Conservation (phyloP, 345 rosid species). For the Hibiscus syriacus region DNA sequence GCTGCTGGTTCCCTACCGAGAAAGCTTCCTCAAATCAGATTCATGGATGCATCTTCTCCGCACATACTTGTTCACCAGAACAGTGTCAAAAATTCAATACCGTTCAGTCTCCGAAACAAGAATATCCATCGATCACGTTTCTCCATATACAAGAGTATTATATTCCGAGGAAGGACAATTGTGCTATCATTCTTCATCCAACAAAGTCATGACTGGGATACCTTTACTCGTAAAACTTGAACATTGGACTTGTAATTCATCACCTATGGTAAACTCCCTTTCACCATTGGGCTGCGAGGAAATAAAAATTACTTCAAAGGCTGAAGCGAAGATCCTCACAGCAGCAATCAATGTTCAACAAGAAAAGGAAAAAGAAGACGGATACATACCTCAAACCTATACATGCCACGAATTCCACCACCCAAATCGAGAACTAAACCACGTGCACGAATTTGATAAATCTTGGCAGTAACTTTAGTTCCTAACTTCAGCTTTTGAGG, state of each 20-base stretch:
- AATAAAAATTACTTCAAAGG: slow-evolving; percentile 1
- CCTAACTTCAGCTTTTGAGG: slow-evolving; percentile 59
- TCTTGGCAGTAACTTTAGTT: slow-evolving; percentile 52
- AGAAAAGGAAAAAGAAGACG: slow-evolving; percentile 1
- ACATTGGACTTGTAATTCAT: slow-evolving; percentile 53
- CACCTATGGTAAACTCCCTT: slow-evolving; percentile 44
- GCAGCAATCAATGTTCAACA: not conserved
- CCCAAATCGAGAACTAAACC: slow-evolving; percentile 95
- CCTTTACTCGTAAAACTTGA: slow-evolving; percentile 73
- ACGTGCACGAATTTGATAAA: slow-evolving; percentile 51
- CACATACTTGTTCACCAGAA: not conserved
- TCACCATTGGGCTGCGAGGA: slow-evolving; percentile 39
- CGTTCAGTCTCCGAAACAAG: not conserved
- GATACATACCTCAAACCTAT: slow-evolving; percentile 58
- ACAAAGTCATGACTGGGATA: slow-evolving; percentile 63
- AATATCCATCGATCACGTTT: not conserved
- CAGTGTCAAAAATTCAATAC: not conserved
- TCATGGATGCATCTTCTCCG: too few species aligned
- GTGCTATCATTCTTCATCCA: slow-evolving; percentile 25
- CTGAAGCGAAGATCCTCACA: not conserved
- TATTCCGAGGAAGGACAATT: not conserved
- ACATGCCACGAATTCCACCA: slow-evolving; percentile 84
- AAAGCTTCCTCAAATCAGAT: too few species aligned
- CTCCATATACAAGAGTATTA: not conserved
- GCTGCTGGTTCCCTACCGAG: too few species aligned